phyloP scores from a whole-genome alignment of 1,284 basidiomycete species.

The Anthracocystis setariae region DNA sequence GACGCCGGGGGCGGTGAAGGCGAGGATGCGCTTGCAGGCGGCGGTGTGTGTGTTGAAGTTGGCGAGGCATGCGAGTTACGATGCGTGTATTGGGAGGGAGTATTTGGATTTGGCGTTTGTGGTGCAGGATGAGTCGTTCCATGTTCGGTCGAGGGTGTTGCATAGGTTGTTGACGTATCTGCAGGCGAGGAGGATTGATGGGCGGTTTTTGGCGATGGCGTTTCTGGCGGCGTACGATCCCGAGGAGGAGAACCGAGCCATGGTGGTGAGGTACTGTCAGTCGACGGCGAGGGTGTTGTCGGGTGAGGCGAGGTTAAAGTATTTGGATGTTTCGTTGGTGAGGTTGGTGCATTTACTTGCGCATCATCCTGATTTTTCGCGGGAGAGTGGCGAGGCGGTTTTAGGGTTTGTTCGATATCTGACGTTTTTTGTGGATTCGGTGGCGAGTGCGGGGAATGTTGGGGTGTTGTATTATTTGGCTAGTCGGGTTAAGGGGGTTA shows the following conservation, averaged over 20 bases:
- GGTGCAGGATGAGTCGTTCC: slow-evolving; percentile 86
- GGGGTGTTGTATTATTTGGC: slow-evolving; percentile 84
- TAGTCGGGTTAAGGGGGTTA: slow-evolving; percentile 83
- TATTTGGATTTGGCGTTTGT: slow-evolving; percentile 80
- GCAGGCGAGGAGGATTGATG: slow-evolving; percentile 74
- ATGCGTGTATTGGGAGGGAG: slow-evolving; percentile 73
- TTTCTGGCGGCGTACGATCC: slow-evolving; percentile 93
- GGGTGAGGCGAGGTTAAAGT: slow-evolving; percentile 33
- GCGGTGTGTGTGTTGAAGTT: slow-evolving; percentile 84
- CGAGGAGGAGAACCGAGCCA: slow-evolving; percentile 71
- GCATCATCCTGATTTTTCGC: slow-evolving; percentile 89
- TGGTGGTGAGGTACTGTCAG: slow-evolving; percentile 49
- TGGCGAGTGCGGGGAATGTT: slow-evolving; percentile 81
- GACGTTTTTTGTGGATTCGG: slow-evolving; percentile 83
- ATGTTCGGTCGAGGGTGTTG: slow-evolving; percentile 83
- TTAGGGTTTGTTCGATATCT: slow-evolving; percentile 73
- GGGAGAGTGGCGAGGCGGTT: slow-evolving; percentile 79
- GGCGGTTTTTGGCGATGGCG: slow-evolving; percentile 82
- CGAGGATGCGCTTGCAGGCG: slow-evolving; percentile 79
- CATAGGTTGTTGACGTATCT: slow-evolving; percentile 78
- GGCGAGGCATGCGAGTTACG: slow-evolving; percentile 75
- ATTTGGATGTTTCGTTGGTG: slow-evolving; percentile 82
- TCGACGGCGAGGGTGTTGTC: slow-evolving; percentile 15
- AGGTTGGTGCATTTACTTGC: slow-evolving; percentile 86
- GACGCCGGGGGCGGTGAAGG: slow-evolving; percentile 50